These are phyloP conservation scores for Noccaea caerulescens DNA, from an alignment of 345 rosid genomes.

Conservation along the genomic window DNA sequence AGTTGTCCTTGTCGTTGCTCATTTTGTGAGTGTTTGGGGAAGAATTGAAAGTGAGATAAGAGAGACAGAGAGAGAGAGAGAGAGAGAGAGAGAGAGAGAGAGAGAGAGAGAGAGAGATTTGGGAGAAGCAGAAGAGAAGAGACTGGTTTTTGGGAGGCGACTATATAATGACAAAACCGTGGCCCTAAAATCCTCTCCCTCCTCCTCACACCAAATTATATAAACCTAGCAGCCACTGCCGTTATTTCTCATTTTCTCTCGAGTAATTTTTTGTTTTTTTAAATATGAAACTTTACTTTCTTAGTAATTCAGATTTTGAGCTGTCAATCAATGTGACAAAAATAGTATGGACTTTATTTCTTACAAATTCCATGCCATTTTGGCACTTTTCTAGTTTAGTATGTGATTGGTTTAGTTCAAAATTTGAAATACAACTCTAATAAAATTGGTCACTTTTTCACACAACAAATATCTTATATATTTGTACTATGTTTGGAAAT, in stretches of 20 bases:
- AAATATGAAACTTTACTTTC: background rate
- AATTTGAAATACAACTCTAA: too few relatives aligned
- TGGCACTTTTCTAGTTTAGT: too few relatives aligned
- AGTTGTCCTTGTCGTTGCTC: slow-evolving; percentile 65
- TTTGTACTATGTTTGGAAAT: too few relatives aligned
- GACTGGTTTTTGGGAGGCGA: slow-evolving; percentile 26
- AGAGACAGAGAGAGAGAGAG: background rate
- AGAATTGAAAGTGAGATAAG: slow-evolving; percentile 10
- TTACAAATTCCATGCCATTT: too few relatives aligned
- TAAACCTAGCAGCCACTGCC: slow-evolving; percentile 13
- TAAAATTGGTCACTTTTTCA: too few relatives aligned
- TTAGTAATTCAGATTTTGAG: background rate
- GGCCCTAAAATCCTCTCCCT: slow-evolving; percentile 19
- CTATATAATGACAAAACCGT: background rate
- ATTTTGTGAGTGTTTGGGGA: slow-evolving; percentile 37
- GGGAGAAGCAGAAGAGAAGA: background rate
- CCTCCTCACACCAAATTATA: slow-evolving; percentile 8
- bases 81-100: background rate
- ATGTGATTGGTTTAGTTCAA: too few relatives aligned
- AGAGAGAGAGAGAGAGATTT: background rate
- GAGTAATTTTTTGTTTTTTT: background rate
- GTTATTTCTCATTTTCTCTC: background rate
- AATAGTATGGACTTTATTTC: background rate
- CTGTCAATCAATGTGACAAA: background rate
- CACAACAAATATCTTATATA: too few relatives aligned